Evolutionary conservation across 1,139 yeast species (phyloP).

Genomic region (Yamadazyma diospyri): DNA sequence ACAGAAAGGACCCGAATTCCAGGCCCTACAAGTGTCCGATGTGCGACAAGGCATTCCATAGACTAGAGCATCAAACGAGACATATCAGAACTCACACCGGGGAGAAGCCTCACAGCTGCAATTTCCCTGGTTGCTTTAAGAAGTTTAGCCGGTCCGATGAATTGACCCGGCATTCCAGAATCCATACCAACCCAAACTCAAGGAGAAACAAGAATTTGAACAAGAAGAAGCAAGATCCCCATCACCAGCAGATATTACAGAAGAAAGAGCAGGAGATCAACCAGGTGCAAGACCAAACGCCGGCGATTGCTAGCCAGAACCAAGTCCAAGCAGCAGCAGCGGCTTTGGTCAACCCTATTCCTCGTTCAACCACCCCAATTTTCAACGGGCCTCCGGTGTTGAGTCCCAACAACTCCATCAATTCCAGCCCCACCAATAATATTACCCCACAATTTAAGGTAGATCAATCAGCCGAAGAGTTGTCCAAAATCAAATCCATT

Average conservation of each 20-base stretch:
- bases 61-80: slow-evolving; percentile 91
- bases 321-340: slow-evolving; percentile 9
- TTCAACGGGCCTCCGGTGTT: slow-evolving; percentile 1
- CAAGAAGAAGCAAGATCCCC: slow-evolving; percentile 11
- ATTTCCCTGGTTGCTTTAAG: slow-evolving; percentile 83
- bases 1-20: slow-evolving; percentile 24
- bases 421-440: slow-evolving; percentile 7
- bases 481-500: slow-evolving; percentile 9
- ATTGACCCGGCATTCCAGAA: slow-evolving; percentile 82
- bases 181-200: slow-evolving; percentile 76
- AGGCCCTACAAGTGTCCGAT: slow-evolving; percentile 89
- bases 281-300: too few relatives aligned
- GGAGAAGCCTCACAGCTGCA: slow-evolving; percentile 88
- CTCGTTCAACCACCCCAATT: slow-evolving; percentile 6
- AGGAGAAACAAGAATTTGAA: slow-evolving; percentile 50
- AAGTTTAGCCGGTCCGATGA: slow-evolving; percentile 87
- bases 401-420: slow-evolving; percentile 6
- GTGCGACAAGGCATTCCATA: slow-evolving; percentile 88
- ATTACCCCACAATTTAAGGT: slow-evolving; percentile 5
- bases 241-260: background rate
- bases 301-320: background rate
- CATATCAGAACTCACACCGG: slow-evolving; percentile 96
- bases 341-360: slow-evolving; percentile 7
- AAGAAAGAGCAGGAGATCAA: background rate
- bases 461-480: slow-evolving; percentile 8